Base-by-base conservation (phyloP, 2,329 filamentous ascomycete species). In the Zasmidium cellare region DNA sequence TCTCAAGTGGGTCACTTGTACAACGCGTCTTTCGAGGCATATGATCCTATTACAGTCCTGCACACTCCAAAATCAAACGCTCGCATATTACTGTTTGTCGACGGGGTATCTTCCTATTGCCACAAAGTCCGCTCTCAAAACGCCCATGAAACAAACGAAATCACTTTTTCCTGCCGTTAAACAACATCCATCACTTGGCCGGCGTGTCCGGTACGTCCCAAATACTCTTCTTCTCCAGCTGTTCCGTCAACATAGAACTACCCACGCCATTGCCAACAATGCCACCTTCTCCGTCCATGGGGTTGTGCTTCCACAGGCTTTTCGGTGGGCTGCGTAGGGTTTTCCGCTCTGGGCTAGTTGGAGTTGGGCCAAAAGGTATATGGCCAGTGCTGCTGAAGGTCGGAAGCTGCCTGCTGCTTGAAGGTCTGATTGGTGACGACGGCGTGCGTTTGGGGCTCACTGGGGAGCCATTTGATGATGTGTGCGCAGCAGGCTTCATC, bases 171-270 rank as follows among this genome's bases (percentile, higher is more conserved):
- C 7, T 41, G 35, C 35, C 35, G 35, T 41, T 41, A 14, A 9
- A 41, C 16, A n/a, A 16, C 12, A 18, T 9, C 45, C 18, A 31
- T 53, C 53, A 62, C 38, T 65, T 60, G 22, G 57, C 58, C 12
- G 79, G 76, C 24, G 78, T 79, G 23, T 78, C 75, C 2, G 76
- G 78, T 31, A 79, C 72, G 51, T 78, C 78, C 76, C 77, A 80
- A n/a, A 79, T 69, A 54, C 60, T 63, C 55, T 28, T 31, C 5
- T 31, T 19, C 20, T 41, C 24, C 45, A 6, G 25, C 25, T 46
- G 35, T 9, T 18, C 35, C n/a, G 11, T 14, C 35, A 41, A 41
- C 35, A 41, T 41, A 9, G 35, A 41, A 18, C 7, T 41, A 3
- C 35, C 35, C 3, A 41, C 35, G 16, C 35, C 35, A n/a, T 41